Evolutionary conservation across 495 filamentous ascomycete genomes (phyloP), one percentile per base, ranked within the genome.

Genomic region (Pyronema domesticum): DNA sequence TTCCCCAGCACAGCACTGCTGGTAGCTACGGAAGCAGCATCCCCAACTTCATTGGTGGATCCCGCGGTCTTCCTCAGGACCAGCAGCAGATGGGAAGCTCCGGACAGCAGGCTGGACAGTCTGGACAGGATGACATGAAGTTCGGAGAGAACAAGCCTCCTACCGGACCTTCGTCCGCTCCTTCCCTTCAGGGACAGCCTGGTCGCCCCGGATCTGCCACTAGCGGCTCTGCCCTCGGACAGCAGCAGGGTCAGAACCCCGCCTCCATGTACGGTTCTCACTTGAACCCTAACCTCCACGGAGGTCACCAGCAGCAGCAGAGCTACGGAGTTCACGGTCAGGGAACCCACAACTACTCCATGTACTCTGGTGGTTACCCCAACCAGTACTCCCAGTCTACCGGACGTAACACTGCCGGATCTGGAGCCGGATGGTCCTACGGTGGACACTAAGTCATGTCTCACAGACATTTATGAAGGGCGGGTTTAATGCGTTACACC

Each of bases 101-200:
- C 17, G 48, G 51, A 7, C 63, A 60, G 48, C 55, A 52, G 7
- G 63, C 65, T 46, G 58, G 61, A 11, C 62, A 65, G 58, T 55
- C 43, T 15, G 51, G 44, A 15, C 63, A 66, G 42, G 63, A 66
- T 7, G 63, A 66, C 23, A 56, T 66, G 62, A 66, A 66, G 57
- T 66, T 66, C 47, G 62, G 62, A 14, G 63, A 66, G 54, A 65
- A 65, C 46, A 65, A 66, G 35, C 63, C 63, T 13, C 63, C 63
- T 15, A 66, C 63, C n/a, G 63, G 63, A 15, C 63, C 63, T 44
- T 65, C 63, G 8, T 62, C 63, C 19, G 57, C 59, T 11, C 63
- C 63, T 45, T 58, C 56, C 14, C 65, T 66, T 54, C 59, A 58
- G 42, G 62, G 61, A 19, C 63, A 65, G 37, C 63, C 64, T 1